Evolutionary conservation across 208 protist species (phyloP), one percentile per base, ranked within the genome.

Genomic region (Leishmania mexicana): DNA sequence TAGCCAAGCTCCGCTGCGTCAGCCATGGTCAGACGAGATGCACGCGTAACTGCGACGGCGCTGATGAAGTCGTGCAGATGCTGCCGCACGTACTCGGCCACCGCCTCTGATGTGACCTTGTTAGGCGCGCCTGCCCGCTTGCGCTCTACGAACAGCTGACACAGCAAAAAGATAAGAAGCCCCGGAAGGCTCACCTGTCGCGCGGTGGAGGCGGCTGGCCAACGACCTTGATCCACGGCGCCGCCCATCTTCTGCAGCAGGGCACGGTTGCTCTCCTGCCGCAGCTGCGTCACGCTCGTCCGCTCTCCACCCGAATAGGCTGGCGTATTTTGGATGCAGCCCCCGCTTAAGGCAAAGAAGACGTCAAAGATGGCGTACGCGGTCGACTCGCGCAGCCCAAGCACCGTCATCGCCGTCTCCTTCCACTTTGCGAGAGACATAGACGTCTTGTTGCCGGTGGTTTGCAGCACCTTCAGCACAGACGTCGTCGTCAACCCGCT

Each of bases 341-440:
- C 93, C 11, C 93, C 93, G 42, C 90, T 96, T 31, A 96, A 73
- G 19, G 93, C 93, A 74, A 94, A 97, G 64, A 96, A 96, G 24
- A 97, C 93, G 84, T 98, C 95, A 79, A 98, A 98, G 21, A 98
- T 79, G 54, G 85, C 88, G 80, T 94, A 94, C 17, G 95, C 94
- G 31, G 90, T 89, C 0, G 85, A 74, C 76, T 93, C 92, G 21
- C 82, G 85, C 73, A 98, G 80, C 15, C 91, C 91, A 13, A 98
- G 83, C 28, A 94, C 80, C 45, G 80, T 92, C 24, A 88, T 84
- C 7, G 94, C 93, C 47, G 94, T 88, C 54, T 96, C 92, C 54
- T 90, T 89, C 94, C 95, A 98, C 76, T 84, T 92, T 5, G 90
- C 83, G 17, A 96, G 79, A 40, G 93, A 94, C 54, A 98, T 96